Base-by-base conservation (phyloP, 331 rosid species). In the Telfairia occidentalis region DNA sequence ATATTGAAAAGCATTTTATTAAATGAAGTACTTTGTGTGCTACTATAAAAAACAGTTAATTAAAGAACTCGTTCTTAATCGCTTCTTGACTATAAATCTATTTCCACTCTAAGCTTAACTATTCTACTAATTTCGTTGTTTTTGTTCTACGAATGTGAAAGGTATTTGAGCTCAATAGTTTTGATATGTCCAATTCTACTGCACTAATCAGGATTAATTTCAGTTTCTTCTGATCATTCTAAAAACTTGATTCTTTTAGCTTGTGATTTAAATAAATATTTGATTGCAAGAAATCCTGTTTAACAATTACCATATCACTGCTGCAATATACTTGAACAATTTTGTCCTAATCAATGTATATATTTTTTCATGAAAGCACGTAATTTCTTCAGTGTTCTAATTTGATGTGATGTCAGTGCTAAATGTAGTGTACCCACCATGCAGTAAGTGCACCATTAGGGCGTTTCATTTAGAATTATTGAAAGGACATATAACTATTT, bases 361-460 rank as follows among this genome's bases (percentile, higher is more conserved):
- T 32, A 8, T 3, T 34, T 5, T 15, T 10, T 64, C 4, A 42
- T 67, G 74, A 70, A 69, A 35, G 11, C 18, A 26, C 32, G 38
- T 58, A 13, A 24, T 9, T 21, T 64, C 5, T 35, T 0, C 35
- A 18, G 12, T n/a, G 7, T 18, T 35, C 0, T 1, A 63, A 13
- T 16, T 7, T 70, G 76, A 71, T 71, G 60, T 49, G 46, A 71
- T 48, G 40, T 71, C 28, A 49, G 58, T 71, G 76, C 60, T 71
- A 3, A 48, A 71, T 30, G 55, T 30, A 9, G 42, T 71, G 42
- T 50, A 9, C 45, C 60, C 76, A 71, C 76, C 60, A 49, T 18
- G 76, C 60, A 29, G 24, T 71, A 49, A 71, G 76, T 71, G 76
- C 60, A 52, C n/a, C 59, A 71, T 71, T 45, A 71, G 7, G 24